Percentiles rank a stretch among this genome's conserved stretches.
phyloP scores from a whole-genome alignment of 1,284 basidiomycete species.

The Sphaerobolus stellatus region DNA sequence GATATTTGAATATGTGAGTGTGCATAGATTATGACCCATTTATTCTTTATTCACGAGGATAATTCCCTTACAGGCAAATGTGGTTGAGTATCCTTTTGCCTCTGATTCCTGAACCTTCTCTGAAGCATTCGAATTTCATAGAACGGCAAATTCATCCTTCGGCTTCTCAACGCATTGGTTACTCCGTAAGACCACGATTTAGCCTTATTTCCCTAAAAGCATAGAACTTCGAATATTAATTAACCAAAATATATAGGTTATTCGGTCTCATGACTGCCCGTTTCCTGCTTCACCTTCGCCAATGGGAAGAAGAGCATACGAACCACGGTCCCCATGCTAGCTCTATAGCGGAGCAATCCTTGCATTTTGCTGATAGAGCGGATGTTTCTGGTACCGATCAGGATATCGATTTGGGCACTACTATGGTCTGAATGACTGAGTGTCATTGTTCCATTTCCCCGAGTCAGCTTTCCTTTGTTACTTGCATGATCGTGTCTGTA shows the following conservation, averaged over 20 bases:
- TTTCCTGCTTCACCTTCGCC: constrained; percentile 34
- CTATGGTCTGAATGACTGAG: no score
- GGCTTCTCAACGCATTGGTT: constrained; percentile 30
- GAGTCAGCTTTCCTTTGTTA: no score
- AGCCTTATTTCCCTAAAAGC: no score
- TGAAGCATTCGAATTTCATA: not conserved
- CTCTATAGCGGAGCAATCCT: no score
- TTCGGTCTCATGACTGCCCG: constrained; percentile 36
- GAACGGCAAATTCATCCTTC: constrained; percentile 29
- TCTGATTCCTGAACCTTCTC: not conserved
- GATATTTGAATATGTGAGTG: not conserved
- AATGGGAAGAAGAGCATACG: constrained; percentile 23
- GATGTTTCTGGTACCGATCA: no score
- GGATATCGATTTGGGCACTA: no score
- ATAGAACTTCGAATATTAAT: no score
- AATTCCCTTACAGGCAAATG: not conserved
- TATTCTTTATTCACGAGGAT: not conserved
- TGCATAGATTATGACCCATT: not conserved
- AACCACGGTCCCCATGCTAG: no score
- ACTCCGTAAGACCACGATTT: constrained; percentile 23
- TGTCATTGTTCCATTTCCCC: no score
- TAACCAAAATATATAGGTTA: constrained; percentile 19
- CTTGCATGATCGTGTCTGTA: no score
- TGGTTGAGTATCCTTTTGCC: not conserved
- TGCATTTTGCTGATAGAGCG: no score